Evolutionary conservation across 495 filamentous ascomycete genomes (phyloP).

Genomic region (Aspergillus egyptiacus): DNA sequence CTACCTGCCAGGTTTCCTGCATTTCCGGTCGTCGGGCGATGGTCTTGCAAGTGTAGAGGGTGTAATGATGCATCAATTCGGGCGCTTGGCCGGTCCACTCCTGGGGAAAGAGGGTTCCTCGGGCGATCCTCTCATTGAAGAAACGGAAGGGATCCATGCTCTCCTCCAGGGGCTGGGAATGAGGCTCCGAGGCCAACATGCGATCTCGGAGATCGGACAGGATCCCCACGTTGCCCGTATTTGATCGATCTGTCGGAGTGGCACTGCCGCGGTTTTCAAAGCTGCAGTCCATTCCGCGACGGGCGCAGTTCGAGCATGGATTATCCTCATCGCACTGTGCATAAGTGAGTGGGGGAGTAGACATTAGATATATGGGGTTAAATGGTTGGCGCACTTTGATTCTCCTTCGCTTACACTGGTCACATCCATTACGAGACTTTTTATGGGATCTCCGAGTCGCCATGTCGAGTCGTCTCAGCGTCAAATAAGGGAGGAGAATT

Average conservation of each 20-base stretch:
- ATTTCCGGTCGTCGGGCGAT: not conserved
- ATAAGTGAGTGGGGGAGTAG: not conserved
- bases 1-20: conserved; percentile 29
- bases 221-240: not conserved
- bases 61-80: conserved; percentile 10
- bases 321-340: conserved; percentile 6
- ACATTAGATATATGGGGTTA: not conserved
- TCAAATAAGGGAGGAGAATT: not conserved
- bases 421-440: conserved; percentile 12
- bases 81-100: conserved; percentile 7
- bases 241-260: not conserved
- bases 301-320: conserved; percentile 2
- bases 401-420: conserved; percentile 6
- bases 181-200: not conserved
- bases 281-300: not conserved
- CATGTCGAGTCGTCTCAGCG: not conserved
- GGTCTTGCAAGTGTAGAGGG: not conserved
- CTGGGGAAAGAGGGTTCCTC: not conserved
- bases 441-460: conserved; percentile 1
- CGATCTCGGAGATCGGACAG: not conserved
- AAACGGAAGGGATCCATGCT: not conserved
- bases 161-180: too few relatives aligned
- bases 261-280: conserved; percentile 1
- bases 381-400: conserved; percentile 11
- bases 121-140: not conserved